phyloP scores from a whole-genome alignment of 176 grass and related monocot genomes.

The Triticum timopheevii region DNA sequence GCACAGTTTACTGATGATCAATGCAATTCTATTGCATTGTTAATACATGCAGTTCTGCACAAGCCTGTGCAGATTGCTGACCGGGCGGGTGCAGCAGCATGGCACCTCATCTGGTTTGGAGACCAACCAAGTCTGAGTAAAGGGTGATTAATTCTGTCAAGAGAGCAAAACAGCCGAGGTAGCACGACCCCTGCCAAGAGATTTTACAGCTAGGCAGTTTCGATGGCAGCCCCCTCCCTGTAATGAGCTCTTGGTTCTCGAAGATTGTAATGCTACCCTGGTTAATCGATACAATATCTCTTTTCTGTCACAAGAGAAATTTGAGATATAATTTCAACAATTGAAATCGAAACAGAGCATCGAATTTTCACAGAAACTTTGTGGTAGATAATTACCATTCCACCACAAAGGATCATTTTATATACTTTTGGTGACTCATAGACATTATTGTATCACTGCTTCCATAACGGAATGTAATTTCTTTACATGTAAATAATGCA shows the following conservation, averaged over 20 bases:
- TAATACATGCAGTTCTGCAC: slow-evolving; percentile 51
- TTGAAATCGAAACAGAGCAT: background rate
- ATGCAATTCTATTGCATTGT: background rate
- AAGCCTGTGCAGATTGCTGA: slow-evolving; percentile 52
- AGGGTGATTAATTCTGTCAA: background rate
- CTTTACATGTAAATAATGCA: background rate
- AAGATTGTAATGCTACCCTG: background rate
- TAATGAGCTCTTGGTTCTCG: background rate
- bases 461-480: background rate
- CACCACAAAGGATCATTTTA: background rate
- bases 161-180: background rate
- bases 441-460: background rate
- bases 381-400: background rate
- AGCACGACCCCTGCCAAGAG: background rate
- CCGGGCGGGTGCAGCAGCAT: slow-evolving; percentile 6
- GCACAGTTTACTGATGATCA: slow-evolving; percentile 13
- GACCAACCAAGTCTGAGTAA: background rate
- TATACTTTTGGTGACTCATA: background rate
- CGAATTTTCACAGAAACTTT: background rate
- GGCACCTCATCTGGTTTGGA: slow-evolving; percentile 25
- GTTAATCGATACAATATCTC: background rate
- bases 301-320: background rate
- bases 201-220: too few species aligned
- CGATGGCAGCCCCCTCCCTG: background rate
- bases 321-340: background rate